Conservation (phyloP, 306 rosid genomes). For the Neltuma alba region DNA sequence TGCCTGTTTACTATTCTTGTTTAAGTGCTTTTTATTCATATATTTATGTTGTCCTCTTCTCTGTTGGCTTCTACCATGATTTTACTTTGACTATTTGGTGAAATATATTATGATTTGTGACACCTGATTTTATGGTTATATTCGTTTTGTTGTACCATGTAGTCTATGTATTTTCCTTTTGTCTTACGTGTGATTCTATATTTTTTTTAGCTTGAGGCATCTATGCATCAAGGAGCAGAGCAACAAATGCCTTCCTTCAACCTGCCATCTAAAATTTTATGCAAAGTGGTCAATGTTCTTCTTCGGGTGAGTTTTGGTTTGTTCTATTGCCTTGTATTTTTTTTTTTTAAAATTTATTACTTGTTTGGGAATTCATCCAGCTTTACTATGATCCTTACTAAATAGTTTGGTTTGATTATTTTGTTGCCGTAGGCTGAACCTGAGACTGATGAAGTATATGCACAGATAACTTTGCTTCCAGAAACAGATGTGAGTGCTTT, state of each 20-base stretch:
- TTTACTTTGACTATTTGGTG: slow-evolving; percentile 3
- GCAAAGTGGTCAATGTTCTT: slow-evolving; percentile 87
- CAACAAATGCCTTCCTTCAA: slow-evolving; percentile 96
- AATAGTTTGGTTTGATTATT: slow-evolving; percentile 31
- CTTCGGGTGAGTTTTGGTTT: slow-evolving; percentile 69
- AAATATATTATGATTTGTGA: slow-evolving; percentile 19
- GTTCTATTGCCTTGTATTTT: slow-evolving; percentile 8
- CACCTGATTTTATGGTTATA: slow-evolving; percentile 3
- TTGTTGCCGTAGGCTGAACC: slow-evolving; percentile 82
- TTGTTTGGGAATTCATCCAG: slow-evolving; percentile 20
- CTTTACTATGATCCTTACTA: slow-evolving; percentile 17
- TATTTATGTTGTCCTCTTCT: not conserved
- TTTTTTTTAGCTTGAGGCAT: slow-evolving; percentile 81
- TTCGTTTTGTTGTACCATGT: slow-evolving; percentile 5
- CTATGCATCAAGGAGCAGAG: slow-evolving; percentile 95
- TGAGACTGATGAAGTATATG: slow-evolving; percentile 95
- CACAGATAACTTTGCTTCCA: slow-evolving; percentile 88
- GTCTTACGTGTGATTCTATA: slow-evolving; percentile 29
- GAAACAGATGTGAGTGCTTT: slow-evolving; percentile 71
- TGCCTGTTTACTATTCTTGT: slow-evolving; percentile 9
- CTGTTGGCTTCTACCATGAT: slow-evolving; percentile 15
- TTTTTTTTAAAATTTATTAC: not conserved
- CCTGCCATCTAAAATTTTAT: slow-evolving; percentile 85
- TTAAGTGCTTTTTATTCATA: slow-evolving; percentile 6
- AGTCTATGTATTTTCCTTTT: not conserved